A percentile compares a stretch with the other conserved stretches of the same genome.
Conservation (phyloP, 2,329 filamentous ascomycete genomes). For the Alternaria angustiovoidea region DNA sequence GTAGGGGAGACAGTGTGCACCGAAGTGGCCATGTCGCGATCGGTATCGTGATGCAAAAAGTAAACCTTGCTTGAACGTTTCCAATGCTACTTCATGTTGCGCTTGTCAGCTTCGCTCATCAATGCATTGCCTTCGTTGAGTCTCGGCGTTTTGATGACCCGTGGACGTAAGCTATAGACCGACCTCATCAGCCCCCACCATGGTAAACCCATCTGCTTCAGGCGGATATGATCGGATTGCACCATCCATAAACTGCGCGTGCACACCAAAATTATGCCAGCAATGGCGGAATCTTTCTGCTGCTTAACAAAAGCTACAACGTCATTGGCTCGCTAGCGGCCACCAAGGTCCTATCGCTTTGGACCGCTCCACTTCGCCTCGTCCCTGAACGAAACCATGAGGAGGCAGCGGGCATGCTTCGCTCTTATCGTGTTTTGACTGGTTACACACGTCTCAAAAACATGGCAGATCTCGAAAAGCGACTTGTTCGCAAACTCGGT, state of each 20-base stretch:
- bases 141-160: background rate
- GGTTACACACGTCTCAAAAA: constrained; percentile 12
- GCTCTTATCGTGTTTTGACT: background rate
- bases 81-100: background rate
- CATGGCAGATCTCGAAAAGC: constrained; percentile 31
- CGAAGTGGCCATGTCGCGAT: background rate
- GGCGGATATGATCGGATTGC: background rate
- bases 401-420: background rate
- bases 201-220: background rate
- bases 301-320: constrained; percentile 27
- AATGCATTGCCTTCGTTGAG: background rate
- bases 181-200: background rate
- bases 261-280: background rate
- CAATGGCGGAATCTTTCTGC: background rate
- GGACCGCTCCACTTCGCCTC: constrained; percentile 3
- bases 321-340: constrained; percentile 28
- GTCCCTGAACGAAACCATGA: background rate
- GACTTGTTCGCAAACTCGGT: constrained; percentile 39
- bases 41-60: background rate
- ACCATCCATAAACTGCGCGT: background rate
- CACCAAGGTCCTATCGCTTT: constrained; percentile 28
- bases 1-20: constrained; percentile 11
- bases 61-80: background rate
- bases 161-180: background rate
- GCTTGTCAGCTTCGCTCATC: background rate